Conservation (phyloP, 306 rosid species). For the Rubus parviflorus region DNA sequence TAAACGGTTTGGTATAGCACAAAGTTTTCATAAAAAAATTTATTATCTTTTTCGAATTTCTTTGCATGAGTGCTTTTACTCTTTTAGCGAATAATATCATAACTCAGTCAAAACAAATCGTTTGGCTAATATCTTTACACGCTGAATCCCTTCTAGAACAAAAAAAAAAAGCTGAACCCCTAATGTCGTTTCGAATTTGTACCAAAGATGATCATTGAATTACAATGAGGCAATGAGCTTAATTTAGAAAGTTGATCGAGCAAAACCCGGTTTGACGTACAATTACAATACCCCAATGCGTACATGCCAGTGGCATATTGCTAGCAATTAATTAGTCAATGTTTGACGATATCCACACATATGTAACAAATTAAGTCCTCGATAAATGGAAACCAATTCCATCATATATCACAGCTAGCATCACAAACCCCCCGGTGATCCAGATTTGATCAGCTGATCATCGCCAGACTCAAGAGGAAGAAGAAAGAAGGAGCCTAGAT, state of each 20-base stretch:
- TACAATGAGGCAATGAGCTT: neutral
- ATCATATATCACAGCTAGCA: neutral
- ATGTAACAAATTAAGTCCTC: slow-evolving; percentile 38
- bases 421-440: neutral
- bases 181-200: no score
- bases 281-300: neutral
- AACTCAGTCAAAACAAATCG: no score
- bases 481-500: neutral
- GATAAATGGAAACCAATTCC: slow-evolving; percentile 25
- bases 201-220: no score
- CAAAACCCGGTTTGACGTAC: slow-evolving; percentile 12
- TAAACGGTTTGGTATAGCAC: no score
- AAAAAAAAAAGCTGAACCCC: no score
- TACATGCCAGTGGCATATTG: neutral
- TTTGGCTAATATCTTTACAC: no score
- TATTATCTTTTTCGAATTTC: no score
- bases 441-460: neutral
- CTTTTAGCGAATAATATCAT: no score
- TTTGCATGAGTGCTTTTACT: no score
- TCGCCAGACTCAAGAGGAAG: neutral
- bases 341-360: slow-evolving; percentile 34
- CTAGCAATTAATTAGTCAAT: neutral
- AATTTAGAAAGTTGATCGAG: neutral
- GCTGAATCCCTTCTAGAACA: no score
- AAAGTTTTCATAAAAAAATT: no score